A percentile compares a stretch with the other conserved stretches of the same genome.
phyloP scores from a whole-genome alignment of 768 basidiomycete species.

The Calocybe cyanea region DNA sequence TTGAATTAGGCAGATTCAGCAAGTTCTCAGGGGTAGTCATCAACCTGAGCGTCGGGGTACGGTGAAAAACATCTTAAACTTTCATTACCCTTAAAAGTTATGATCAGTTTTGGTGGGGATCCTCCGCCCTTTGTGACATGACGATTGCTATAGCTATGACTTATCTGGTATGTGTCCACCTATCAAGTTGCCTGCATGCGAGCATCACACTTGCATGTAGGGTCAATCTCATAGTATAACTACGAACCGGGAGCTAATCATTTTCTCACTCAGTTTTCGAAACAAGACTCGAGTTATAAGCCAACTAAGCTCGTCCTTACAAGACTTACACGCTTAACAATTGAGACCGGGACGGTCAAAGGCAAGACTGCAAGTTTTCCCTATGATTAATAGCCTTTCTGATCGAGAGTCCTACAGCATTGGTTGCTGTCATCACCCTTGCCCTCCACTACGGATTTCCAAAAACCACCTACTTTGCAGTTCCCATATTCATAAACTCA shows the following conservation, averaged over 20 bases:
- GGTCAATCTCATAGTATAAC: too few species aligned
- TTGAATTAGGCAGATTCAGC: constrained; percentile 18
- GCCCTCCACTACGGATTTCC: constrained; percentile 23
- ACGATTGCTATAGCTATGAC: constrained; percentile 24
- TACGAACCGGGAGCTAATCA: too few species aligned
- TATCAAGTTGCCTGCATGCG: too few species aligned
- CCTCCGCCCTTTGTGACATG: constrained; percentile 23
- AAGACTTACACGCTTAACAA: constrained; percentile 21
- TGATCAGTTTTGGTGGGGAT: constrained; percentile 21
- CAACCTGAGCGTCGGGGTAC: constrained; percentile 17
- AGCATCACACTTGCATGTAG: too few species aligned
- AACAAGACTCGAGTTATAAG: constrained; percentile 20
- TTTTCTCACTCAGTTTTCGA: constrained; percentile 19
- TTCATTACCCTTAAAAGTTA: background rate
- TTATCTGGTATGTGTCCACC: constrained; percentile 19
- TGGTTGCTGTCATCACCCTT: constrained; percentile 23
- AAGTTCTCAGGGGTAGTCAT: constrained; percentile 14
- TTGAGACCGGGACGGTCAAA: constrained; percentile 25
- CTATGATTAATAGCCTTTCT: too few species aligned
- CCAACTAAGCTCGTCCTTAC: constrained; percentile 20
- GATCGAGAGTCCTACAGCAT: constrained; percentile 7
- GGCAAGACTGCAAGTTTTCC: constrained; percentile 11
- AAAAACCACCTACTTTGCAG: constrained; percentile 20
- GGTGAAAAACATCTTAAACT: background rate
- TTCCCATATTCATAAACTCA: constrained; percentile 21